phyloP scores from a whole-genome alignment of 108 stramenopile genomes.

The Nitzschia putrida region DNA sequence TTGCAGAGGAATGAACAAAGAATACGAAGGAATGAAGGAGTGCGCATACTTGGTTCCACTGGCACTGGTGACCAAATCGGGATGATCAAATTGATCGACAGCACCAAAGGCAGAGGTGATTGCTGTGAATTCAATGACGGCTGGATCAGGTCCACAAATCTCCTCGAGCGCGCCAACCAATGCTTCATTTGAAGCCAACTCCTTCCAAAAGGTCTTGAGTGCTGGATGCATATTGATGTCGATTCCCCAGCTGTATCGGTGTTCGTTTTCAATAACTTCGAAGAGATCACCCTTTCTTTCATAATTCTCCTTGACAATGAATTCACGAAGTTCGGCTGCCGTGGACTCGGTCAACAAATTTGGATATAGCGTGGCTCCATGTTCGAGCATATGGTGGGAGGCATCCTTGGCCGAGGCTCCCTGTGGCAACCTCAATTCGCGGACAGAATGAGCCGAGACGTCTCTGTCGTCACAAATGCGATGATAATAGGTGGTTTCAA shows the following conservation, averaged over 20 bases:
- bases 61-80: conserved; percentile 46
- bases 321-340: conserved; percentile 44
- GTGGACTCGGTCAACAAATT: conserved; percentile 52
- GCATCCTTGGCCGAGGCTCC: background rate
- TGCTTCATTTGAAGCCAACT: conserved; percentile 38
- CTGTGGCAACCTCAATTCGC: background rate
- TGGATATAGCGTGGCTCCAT: conserved; percentile 59
- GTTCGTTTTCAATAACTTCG: conserved; percentile 50
- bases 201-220: conserved; percentile 46
- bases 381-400: conserved; percentile 48
- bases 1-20: conserved; percentile 55
- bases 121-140: conserved; percentile 64
- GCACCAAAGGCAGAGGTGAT: conserved; percentile 64
- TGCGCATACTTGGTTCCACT: conserved; percentile 43
- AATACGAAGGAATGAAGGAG: conserved; percentile 54
- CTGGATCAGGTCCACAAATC: conserved; percentile 58
- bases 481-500: conserved; percentile 47
- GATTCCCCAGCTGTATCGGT: conserved; percentile 57
- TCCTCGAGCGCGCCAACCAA: conserved; percentile 41
- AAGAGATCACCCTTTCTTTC: conserved; percentile 21
- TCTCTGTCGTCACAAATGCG: conserved; percentile 46
- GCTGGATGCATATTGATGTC: conserved; percentile 48
- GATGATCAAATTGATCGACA: conserved; percentile 46
- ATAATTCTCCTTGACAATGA: conserved; percentile 48
- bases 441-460: conserved; percentile 37